These are phyloP conservation scores for Sisymbrium irio DNA, from an alignment of 345 rosid genomes.

Conservation along the genomic window DNA sequence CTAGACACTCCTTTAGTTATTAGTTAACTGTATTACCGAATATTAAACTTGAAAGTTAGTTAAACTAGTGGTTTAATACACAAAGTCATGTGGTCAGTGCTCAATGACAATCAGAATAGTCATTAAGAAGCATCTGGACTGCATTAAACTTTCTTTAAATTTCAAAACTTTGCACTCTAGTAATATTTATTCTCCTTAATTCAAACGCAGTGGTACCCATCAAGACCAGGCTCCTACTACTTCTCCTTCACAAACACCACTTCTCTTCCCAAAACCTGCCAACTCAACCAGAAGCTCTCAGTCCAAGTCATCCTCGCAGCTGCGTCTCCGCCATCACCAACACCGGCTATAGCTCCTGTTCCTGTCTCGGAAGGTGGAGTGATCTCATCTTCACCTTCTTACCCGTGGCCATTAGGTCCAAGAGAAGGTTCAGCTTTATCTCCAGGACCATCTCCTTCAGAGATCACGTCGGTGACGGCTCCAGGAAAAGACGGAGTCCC, in stretches of 20 bases:
- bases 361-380: conserved; percentile 63
- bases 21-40: not conserved
- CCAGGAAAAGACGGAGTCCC: conserved; percentile 79
- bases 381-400: conserved; percentile 65
- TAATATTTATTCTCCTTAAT: not conserved
- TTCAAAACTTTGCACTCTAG: not conserved
- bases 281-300: conserved; percentile 52
- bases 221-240: conserved; percentile 86
- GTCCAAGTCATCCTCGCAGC: conserved; percentile 46
- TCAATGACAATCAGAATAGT: conserved; percentile 9
- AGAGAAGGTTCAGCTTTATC: conserved; percentile 47
- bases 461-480: conserved; percentile 41
- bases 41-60: not conserved
- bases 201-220: conserved; percentile 73
- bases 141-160: not conserved
- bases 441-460: conserved; percentile 59
- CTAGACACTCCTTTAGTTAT: too few species aligned
- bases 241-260: conserved; percentile 75
- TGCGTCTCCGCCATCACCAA: conserved; percentile 33
- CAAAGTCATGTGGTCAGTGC: not conserved
- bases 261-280: conserved; percentile 50
- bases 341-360: conserved; percentile 44
- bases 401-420: conserved; percentile 86
- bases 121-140: not conserved
- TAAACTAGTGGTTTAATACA: not conserved